Evolutionary conservation across 2,329 filamentous ascomycete species (phyloP).

Genomic region (Trichoderma aggressivum): DNA sequence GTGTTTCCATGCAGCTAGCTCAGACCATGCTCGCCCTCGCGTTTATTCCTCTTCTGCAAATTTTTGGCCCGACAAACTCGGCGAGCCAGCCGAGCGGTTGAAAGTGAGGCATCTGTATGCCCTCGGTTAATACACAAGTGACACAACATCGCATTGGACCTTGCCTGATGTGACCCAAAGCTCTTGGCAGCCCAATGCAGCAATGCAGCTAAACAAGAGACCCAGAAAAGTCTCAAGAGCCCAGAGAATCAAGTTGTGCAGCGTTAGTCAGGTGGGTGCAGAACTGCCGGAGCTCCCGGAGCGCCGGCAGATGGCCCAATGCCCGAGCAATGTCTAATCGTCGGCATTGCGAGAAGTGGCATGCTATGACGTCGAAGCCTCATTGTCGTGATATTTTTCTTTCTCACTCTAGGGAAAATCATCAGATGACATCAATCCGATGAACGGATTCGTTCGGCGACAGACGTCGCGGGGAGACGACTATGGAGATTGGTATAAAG

Average conservation of each 20-base stretch:
- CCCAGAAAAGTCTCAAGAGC: neutral
- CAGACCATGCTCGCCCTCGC: neutral
- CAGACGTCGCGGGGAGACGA: neutral
- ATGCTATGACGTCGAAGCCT: slow-evolving; percentile 14
- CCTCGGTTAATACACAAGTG: neutral
- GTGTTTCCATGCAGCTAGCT: neutral
- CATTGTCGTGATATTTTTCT: neutral
- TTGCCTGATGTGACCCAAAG: neutral
- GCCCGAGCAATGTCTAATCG: neutral
- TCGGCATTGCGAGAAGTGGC: slow-evolving; percentile 6
- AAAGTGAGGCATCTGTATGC: neutral
- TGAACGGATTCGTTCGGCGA: neutral
- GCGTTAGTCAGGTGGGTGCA: neutral
- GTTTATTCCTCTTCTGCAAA: neutral
- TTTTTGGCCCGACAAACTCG: neutral
- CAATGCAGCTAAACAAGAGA: neutral
- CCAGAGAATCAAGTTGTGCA: neutral
- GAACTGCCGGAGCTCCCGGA: slow-evolving; percentile 12
- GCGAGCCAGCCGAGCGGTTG: neutral
- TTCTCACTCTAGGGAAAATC: neutral
- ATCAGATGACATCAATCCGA: slow-evolving; percentile 16
- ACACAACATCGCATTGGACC: neutral
- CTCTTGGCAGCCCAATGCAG: neutral
- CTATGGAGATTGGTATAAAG: slow-evolving; percentile 1
- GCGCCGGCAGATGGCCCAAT: slow-evolving; percentile 17